Base-by-base conservation (phyloP, 192 early-diverging fungal species). In the Dimargaris verticillata region DNA sequence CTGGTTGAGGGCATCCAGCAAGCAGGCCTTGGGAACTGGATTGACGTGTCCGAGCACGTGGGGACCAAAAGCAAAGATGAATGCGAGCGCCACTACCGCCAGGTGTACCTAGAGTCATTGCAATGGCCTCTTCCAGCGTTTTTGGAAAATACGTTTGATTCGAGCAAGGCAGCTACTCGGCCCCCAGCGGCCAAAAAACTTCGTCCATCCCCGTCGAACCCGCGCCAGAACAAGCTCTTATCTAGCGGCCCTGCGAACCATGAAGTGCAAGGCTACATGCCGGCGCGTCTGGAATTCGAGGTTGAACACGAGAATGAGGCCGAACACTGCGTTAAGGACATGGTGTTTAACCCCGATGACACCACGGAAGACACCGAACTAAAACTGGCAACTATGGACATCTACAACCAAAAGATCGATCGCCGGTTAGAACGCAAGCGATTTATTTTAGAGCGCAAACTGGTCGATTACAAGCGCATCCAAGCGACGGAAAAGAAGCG, bases 251-350 rank as follows among this genome's bases (percentile, higher is more conserved):
- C 96, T 9, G 82, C 86, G 45, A 92, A 90, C 71, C 96, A 99
- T 61, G 96, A 99, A 70, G 91, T 99, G 64, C 78, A 82, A 33
- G 96, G 96, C 5, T 99, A 88, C 63, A 99, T 99, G 96, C 96
- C 96, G 18, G 86, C 86, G 15, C 88, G 96, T 22, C 68, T 81
- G 25, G 96, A 99, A 72, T 99, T 96, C 71, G 96, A 99, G 59
- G 80, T 78, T n/a, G 96, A 99, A 70, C 80, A 81, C 62, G 94
- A 97, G 53, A 95, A 97, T 61, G 93, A 95, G 43, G 93, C 94
- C 4, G 96, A 99, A 74, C 79, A 85, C 48, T 66, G 74, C n/a
- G 83, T 99, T 55, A 99, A 97, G 64, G 94, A 99, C 62, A 87
- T 99, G 80, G 73, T 83, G 46, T 88, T 99, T 68, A 79, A 78